Base-by-base conservation (phyloP, 2,329 filamentous ascomycete species). In the Hypoxylon sp. region DNA sequence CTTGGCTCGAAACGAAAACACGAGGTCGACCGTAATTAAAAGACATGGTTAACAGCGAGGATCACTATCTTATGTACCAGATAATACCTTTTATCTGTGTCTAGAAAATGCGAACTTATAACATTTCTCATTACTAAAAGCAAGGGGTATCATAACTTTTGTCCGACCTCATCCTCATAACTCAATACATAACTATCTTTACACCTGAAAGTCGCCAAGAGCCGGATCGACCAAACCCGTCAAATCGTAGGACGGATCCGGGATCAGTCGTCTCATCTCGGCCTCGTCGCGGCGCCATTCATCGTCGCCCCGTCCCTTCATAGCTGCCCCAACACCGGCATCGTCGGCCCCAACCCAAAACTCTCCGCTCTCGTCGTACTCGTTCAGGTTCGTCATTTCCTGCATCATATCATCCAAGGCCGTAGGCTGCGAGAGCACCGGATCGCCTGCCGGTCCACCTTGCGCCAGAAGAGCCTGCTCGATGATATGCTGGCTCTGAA, bases 231-330 rank as follows among this genome's bases (percentile, higher is more conserved):
- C 68, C 17, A 72, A 52, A 28, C 64, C 69, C 26, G 65, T 65
- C 15, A 73, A 59, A 3, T 71, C 69, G 52, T 60, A 51, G 19
- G 62, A 44, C 22, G 41, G 19, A 1, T 47, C 11, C 22, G 61
- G 70, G 26, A 73, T 71, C 11, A 83, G 71, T 15, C 78, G 74
- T 41, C 80, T 73, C 64, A 83, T 80, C 59, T 80, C 80, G 6
- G 76, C 75, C 55, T 82, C 80, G 22, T 82, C 80, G 44, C 78
- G 75, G 8, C 76, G 74, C 81, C 81, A 83, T 19, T 80, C 79
- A 34, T 79, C 76, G 20, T 75, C 75, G n/a, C 71, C 64, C 20
- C 68, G 66, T 10, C 68, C 75, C 39, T 76, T 74, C 11, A 75
- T 71, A 68, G 59, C 46, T 11, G 43, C 32, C 5, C 37, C 58